Base-by-base conservation (phyloP, 495 filamentous ascomycete species). In the Xylaria bambusicola region DNA sequence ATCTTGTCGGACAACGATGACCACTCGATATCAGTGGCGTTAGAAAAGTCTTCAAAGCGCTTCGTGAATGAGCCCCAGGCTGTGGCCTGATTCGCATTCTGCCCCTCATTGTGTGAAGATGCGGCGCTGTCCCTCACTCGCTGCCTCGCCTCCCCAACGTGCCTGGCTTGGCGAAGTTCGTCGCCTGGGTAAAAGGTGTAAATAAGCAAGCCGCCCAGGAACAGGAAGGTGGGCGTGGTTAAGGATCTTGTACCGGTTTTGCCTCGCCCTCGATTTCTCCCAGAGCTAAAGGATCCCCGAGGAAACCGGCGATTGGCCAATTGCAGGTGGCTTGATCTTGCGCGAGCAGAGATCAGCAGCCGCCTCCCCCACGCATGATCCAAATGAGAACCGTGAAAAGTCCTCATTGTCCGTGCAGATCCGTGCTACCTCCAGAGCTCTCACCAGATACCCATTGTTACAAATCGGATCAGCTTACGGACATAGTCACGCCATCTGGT, bases 1-100 rank as follows among this genome's bases (percentile, higher is more conserved):
- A 95, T 80, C 52, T 77, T 86, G 58, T 88, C 85, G 9, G 84
- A 76, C 26, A 95, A 59, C 4, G 81, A 77, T 26, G 77, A 69
- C 82, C 85, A 87, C 50, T 88, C 84, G 2, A 75, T 61, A 55
- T 76, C 74, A 38, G 74, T 66, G 9, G 81, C 67, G 0, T 82
- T 73, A 17, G 82, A 79, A 49, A 92, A 75, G 12, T 78, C 75
- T 44, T 83, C 83, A 48, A 91, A 82, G 58, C 81, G 83, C 9
- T 72, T 72, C 7, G 83, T 67, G 63, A 91, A 84, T 23, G 71
- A 74, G 9, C 77, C 73, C 88, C 87, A 91, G 10, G 86, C 77
- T 8, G 78, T 81, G 31, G 64, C 53, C 21, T 66, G 48, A 7
- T 44, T 18, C 20, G 58, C 56, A 17, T 36, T 47, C 38, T 60